Base-by-base conservation (phyloP, 805 yeast genomes). In the Ogataea neopini region DNA sequence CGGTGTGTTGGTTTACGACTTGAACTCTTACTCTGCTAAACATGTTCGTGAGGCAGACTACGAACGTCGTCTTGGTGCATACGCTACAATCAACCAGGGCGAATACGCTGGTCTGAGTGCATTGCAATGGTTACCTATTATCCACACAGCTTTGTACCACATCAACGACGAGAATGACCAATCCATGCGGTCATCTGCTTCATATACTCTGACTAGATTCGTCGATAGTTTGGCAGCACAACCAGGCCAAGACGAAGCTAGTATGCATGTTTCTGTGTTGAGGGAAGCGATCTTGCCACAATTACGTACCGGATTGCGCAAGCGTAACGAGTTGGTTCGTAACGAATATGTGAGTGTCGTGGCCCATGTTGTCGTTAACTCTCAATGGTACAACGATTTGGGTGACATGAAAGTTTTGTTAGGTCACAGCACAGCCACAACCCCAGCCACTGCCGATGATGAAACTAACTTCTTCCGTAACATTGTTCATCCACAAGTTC, bases 401-500 rank as follows among this genome's bases (percentile, higher is more conserved):
- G 69, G 72, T 19, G 92, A 86, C 56, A 74, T 91, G 90, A 75
- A 77, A 47, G 72, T 77, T 1, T 67, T 92, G 33, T 66, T 84
- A 6, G 34, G 34, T 30, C 9, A n/a, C 32, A 28, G 32, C 32
- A n/a, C 14, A 6, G 18, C 18, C 17, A 1, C 76, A 71, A n/a
- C 18, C 17, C 1, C 76, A 71, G 57, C 73, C 37, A 19, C 77
- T 43, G 84, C 83, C 35, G 95, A 89, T 57, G 92, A 84, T 30
- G 97, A 90, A 57, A 86, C 89, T 3, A 84, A 88, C 64, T 64
- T 66, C 41, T 68, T 68, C 58, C 58, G 57, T 41, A 89, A 90
- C 57, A 74, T 94, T 40, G 77, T 76, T 50, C 97, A 92, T 64
- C 82, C 92, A 30, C 99, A 92, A 69, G 58, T 85, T 8, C 89